Percentiles rank a stretch among this genome's conserved stretches.
These are phyloP conservation scores for Kwoniella sp. DNA, from an alignment of 768 basidiomycete genomes.

Conservation along the genomic window DNA sequence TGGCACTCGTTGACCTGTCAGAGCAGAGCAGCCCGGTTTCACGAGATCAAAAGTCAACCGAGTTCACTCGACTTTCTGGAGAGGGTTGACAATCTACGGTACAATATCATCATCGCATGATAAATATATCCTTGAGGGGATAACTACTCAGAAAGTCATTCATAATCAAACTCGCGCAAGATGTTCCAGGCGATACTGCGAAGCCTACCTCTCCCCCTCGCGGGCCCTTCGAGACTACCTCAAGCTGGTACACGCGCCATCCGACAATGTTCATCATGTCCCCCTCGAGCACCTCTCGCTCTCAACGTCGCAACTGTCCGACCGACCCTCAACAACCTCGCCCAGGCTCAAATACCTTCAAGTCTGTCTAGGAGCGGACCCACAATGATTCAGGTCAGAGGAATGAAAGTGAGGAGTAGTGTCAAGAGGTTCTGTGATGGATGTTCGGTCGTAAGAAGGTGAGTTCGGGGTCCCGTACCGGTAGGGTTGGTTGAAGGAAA, in stretches of 20 bases:
- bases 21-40: no score
- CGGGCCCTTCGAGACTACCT: slow-evolving; percentile 19
- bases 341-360: slow-evolving; percentile 3
- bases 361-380: slow-evolving; percentile 3
- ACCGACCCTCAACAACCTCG: slow-evolving; percentile 1
- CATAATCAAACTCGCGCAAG: no score
- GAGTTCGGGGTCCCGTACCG: no score
- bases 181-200: slow-evolving; percentile 22
- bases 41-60: not conserved
- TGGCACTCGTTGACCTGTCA: slow-evolving; percentile 4
- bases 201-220: slow-evolving; percentile 11
- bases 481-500: no score
- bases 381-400: slow-evolving; percentile 54
- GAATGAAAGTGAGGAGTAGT: slow-evolving; percentile 95
- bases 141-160: no score
- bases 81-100: no score
- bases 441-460: slow-evolving; percentile 75
- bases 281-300: slow-evolving; percentile 8
- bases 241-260: not conserved
- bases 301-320: slow-evolving; percentile 2
- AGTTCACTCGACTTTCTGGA: not conserved
- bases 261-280: slow-evolving; percentile 26
- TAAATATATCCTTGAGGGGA: no score
- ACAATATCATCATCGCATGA: no score
- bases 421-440: slow-evolving; percentile 95